Percentiles rank a stretch among this genome's conserved stretches.
phyloP scores from a whole-genome alignment of 169 alveolate species.

The Eimeria zaria region DNA sequence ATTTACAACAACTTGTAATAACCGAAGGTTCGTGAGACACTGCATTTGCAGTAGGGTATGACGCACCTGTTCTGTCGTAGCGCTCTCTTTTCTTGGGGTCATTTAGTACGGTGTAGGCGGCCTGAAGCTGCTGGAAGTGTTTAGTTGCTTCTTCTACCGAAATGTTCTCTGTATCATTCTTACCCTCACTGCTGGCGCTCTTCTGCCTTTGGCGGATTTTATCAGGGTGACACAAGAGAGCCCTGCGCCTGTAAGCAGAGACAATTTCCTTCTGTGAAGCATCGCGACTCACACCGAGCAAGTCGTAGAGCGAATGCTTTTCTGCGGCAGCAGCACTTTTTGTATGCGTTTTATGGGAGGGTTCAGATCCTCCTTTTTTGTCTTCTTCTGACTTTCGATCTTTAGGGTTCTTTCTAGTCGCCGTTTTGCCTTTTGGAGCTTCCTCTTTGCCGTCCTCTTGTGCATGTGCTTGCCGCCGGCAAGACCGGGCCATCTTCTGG shows the following conservation, averaged over 20 bases:
- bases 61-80: slow-evolving; percentile 80
- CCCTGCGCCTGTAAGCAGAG: slow-evolving; percentile 93
- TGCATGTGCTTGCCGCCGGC: slow-evolving; percentile 11
- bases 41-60: background rate
- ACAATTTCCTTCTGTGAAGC: slow-evolving; percentile 91
- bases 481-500: slow-evolving; percentile 38
- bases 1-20: background rate
- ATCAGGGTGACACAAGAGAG: slow-evolving; percentile 95
- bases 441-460: background rate
- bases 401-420: background rate
- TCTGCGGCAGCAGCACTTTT: background rate
- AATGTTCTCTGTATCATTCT: background rate
- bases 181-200: background rate
- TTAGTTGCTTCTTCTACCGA: slow-evolving; percentile 77
- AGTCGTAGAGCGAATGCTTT: slow-evolving; percentile 81
- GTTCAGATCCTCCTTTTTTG: background rate
- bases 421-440: background rate
- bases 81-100: slow-evolving; percentile 76
- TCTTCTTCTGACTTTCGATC: background rate
- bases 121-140: slow-evolving; percentile 80
- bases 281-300: slow-evolving; percentile 83
- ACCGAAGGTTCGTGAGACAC: background rate
- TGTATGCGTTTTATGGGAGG: background rate
- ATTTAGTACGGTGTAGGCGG: slow-evolving; percentile 76
- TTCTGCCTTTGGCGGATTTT: slow-evolving; percentile 89